These are phyloP conservation scores for Daldinia vernicosa DNA, from an alignment of 495 filamentous ascomycete species.

Conservation along the genomic window DNA sequence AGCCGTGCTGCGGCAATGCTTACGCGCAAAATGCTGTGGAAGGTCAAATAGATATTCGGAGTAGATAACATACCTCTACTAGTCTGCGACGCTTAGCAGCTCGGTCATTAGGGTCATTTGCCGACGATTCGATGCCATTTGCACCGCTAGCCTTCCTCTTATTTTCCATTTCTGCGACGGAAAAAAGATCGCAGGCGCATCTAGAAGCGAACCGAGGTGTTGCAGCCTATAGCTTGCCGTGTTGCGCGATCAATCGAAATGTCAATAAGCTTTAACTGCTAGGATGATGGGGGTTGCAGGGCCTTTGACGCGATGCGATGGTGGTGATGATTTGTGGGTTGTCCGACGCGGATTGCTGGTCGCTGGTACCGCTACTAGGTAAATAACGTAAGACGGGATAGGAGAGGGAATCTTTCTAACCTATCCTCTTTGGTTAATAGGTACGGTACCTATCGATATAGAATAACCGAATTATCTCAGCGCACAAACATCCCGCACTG, in stretches of 20 bases:
- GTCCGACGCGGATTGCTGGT: constrained; percentile 33
- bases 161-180: constrained; percentile 62
- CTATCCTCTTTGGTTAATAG: constrained; percentile 4
- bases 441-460: neutral
- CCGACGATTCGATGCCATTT: constrained; percentile 43
- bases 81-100: constrained; percentile 62
- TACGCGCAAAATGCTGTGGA: constrained; percentile 27
- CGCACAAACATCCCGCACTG: neutral
- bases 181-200: constrained; percentile 29
- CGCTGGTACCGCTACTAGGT: neutral
- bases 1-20: neutral
- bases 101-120: constrained; percentile 61
- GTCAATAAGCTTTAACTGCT: constrained; percentile 2
- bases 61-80: constrained; percentile 41
- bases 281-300: constrained; percentile 33
- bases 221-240: constrained; percentile 1
- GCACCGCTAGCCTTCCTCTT: constrained; percentile 70
- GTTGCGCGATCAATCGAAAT: constrained; percentile 16
- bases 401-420: neutral
- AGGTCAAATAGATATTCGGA: constrained; percentile 14
- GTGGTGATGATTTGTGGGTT: constrained; percentile 39
- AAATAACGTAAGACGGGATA: neutral
- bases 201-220: neutral
- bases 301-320: constrained; percentile 38
- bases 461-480: constrained; percentile 1